These are phyloP conservation scores for Prunus kanzakura DNA, from an alignment of 306 rosid species.

Conservation along the genomic window DNA sequence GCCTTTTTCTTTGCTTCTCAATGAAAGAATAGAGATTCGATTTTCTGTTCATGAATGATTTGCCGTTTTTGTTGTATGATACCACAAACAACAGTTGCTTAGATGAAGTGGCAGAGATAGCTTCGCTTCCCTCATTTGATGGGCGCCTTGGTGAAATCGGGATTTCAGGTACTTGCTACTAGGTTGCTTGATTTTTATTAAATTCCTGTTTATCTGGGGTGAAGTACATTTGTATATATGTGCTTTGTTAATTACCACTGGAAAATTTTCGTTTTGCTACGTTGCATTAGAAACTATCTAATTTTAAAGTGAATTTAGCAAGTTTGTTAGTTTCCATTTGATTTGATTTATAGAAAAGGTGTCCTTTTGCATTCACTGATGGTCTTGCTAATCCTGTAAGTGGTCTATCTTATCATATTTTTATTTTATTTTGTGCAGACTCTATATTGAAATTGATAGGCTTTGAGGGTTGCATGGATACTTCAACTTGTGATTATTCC, in stretches of 20 bases:
- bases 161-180: conserved; percentile 70
- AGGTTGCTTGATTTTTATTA: conserved; percentile 5
- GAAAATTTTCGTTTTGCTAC: neutral
- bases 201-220: neutral
- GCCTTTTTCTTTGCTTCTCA: neutral
- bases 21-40: neutral
- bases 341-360: neutral
- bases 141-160: conserved; percentile 57
- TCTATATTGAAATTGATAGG: conserved; percentile 46
- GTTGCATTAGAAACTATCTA: neutral
- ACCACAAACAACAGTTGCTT: conserved; percentile 59
- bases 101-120: conserved; percentile 78
- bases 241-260: neutral
- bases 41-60: conserved; percentile 13
- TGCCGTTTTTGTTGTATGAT: conserved; percentile 23
- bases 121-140: conserved; percentile 54
- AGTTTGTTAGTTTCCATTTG: neutral
- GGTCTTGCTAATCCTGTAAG: neutral
- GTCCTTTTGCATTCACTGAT: neutral
- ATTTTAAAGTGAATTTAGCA: neutral
- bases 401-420: neutral
- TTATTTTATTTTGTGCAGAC: conserved; percentile 45
- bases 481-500: conserved; percentile 35
- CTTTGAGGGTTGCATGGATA: conserved; percentile 27
- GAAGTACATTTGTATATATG: neutral